A percentile compares a stretch with the other conserved stretches of the same genome.
phyloP scores from a whole-genome alignment of 2,329 filamentous ascomycete genomes.

The Fusarium sp. region DNA sequence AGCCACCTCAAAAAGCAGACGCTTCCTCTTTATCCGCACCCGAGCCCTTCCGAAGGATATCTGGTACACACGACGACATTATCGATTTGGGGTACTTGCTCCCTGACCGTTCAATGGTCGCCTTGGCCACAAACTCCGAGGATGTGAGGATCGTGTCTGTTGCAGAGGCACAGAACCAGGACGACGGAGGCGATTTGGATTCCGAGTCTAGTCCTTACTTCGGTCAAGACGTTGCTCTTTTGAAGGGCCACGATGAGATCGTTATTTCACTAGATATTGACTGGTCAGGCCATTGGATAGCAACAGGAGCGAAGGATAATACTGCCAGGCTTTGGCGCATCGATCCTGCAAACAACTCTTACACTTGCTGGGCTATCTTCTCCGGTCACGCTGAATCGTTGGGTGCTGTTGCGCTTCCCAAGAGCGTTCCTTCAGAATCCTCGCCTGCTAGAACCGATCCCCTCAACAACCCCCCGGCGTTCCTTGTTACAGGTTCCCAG shows the following conservation, averaged over 20 bases:
- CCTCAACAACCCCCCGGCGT: constrained; percentile 82
- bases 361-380: constrained; percentile 82
- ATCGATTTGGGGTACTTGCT: constrained; percentile 93
- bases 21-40: constrained; percentile 53
- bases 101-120: constrained; percentile 82
- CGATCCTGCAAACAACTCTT: constrained; percentile 79
- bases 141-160: constrained; percentile 89
- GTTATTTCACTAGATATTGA: constrained; percentile 95
- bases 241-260: constrained; percentile 94
- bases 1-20: constrained; percentile 56
- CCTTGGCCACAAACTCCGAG: constrained; percentile 94
- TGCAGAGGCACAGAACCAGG: constrained; percentile 51
- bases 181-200: constrained; percentile 38
- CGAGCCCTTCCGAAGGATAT: constrained; percentile 79
- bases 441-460: constrained; percentile 80
- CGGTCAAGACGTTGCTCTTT: constrained; percentile 85
- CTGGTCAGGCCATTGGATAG: constrained; percentile 97
- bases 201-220: constrained; percentile 70
- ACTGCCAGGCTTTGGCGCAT: constrained; percentile 91
- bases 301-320: constrained; percentile 96
- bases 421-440: constrained; percentile 72
- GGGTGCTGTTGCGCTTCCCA: constrained; percentile 87
- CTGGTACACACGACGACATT: constrained; percentile 96
- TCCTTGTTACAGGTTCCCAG: constrained; percentile 91
- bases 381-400: constrained; percentile 95